Conservation (phyloP, 805 yeast genomes). For the Metschnikowia amazonensis region DNA sequence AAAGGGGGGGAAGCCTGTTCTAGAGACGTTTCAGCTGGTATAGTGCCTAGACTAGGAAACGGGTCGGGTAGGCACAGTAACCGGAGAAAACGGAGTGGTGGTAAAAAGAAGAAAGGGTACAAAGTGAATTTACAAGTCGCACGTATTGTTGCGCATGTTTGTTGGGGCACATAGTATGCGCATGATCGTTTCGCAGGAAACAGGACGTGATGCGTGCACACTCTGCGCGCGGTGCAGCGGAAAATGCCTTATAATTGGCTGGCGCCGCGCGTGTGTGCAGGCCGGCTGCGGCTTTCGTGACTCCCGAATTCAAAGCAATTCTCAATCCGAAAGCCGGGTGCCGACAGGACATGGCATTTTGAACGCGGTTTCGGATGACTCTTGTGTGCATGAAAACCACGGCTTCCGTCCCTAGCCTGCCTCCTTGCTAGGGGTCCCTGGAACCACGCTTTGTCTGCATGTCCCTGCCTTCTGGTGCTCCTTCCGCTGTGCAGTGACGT, state of each 20-base stretch:
- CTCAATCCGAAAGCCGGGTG: too few species aligned
- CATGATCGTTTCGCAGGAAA: slow-evolving; percentile 14
- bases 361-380: too few species aligned
- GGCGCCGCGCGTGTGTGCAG: slow-evolving; percentile 1
- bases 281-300: slow-evolving; percentile 1
- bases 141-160: slow-evolving; percentile 14
- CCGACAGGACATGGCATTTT: too few species aligned
- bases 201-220: slow-evolving; percentile 8
- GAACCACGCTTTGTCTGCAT: background rate
- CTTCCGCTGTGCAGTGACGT: slow-evolving; percentile 8
- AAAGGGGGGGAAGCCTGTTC: too few species aligned
- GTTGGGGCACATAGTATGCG: slow-evolving; percentile 17
- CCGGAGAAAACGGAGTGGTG: background rate
- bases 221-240: slow-evolving; percentile 2
- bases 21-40: background rate
- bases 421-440: too few species aligned
- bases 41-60: background rate
- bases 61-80: slow-evolving; percentile 3
- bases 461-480: slow-evolving; percentile 2
- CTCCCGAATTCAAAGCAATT: background rate
- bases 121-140: slow-evolving; percentile 10
- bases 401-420: too few species aligned
- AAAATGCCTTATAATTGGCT: slow-evolving; percentile 1
- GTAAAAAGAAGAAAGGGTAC: slow-evolving; percentile 6
- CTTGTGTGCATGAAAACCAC: too few species aligned